phyloP scores from a whole-genome alignment of 2,329 filamentous ascomycete genomes.

The Orbilia brochopaga region DNA sequence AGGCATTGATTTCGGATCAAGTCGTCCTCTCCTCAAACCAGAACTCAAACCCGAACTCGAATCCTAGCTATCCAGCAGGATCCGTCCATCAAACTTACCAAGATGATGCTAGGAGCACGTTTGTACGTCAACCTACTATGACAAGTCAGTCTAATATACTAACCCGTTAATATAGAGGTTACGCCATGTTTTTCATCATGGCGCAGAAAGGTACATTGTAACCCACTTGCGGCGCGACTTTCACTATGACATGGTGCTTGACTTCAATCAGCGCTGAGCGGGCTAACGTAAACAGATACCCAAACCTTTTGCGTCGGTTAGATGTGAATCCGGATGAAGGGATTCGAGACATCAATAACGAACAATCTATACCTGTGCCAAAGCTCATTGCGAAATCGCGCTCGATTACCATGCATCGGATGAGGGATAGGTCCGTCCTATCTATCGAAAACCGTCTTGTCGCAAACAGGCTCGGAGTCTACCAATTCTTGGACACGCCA shows the following conservation, averaged over 20 bases:
- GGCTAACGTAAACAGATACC: constrained; percentile 63
- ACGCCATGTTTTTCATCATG: constrained; percentile 91
- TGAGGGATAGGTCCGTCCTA: constrained; percentile 76
- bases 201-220: constrained; percentile 64
- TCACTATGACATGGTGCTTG: not conserved
- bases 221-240: not conserved
- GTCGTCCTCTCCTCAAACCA: constrained; percentile 20
- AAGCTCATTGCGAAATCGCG: constrained; percentile 69
- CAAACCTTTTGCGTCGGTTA: constrained; percentile 74
- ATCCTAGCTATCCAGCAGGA: not conserved
- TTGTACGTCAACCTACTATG: constrained; percentile 17
- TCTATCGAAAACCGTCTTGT: constrained; percentile 80
- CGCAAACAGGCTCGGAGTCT: constrained; percentile 71
- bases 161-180: constrained; percentile 59
- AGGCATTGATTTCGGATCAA: constrained; percentile 14
- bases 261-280: not conserved
- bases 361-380: constrained; percentile 62
- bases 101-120: constrained; percentile 2
- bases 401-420: constrained; percentile 74
- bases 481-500: constrained; percentile 67
- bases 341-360: constrained; percentile 70
- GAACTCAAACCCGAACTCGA: not conserved
- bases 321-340: constrained; percentile 71
- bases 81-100: not conserved
- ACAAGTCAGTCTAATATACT: constrained; percentile 14